Evolutionary conservation across 495 filamentous ascomycete genomes (phyloP).

Genomic region (Penicillium pancosmium): DNA sequence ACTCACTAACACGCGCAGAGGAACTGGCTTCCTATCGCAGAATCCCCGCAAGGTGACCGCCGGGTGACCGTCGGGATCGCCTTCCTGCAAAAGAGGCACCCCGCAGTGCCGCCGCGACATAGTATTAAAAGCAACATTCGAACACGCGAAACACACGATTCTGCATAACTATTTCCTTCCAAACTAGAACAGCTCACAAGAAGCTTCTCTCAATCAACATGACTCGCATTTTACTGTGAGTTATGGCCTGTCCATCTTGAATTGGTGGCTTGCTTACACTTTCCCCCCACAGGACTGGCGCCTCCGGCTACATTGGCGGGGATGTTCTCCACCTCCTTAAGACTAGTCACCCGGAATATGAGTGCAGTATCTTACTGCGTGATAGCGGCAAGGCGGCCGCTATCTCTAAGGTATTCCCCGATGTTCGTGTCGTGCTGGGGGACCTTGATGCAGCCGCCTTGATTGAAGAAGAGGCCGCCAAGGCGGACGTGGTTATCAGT

Average conservation of each 20-base stretch:
- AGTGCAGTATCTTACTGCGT: constrained; percentile 61
- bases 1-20: neutral
- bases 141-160: neutral
- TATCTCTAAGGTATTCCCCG: constrained; percentile 52
- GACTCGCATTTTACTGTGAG: constrained; percentile 29
- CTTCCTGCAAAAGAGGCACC: constrained; percentile 8
- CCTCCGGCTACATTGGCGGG: constrained; percentile 70
- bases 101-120: neutral
- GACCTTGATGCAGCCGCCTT: constrained; percentile 43
- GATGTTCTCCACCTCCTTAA: constrained; percentile 59
- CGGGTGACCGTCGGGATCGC: constrained; percentile 14
- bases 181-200: neutral
- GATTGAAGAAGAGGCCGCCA: constrained; percentile 43
- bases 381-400: constrained; percentile 58
- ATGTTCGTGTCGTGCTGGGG: constrained; percentile 47
- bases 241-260: neutral
- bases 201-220: constrained; percentile 15
- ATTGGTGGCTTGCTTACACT: constrained; percentile 5
- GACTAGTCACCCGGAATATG: constrained; percentile 60
- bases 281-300: constrained; percentile 44
- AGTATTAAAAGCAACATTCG: constrained; percentile 7
- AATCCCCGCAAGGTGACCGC: neutral
- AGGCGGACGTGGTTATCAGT: constrained; percentile 54
- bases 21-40: constrained; percentile 17
- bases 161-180: neutral